Evolutionary conservation across 306 rosid species (phyloP), one percentile per base, ranked within the genome.

Genomic region (Mucuna pruriens): DNA sequence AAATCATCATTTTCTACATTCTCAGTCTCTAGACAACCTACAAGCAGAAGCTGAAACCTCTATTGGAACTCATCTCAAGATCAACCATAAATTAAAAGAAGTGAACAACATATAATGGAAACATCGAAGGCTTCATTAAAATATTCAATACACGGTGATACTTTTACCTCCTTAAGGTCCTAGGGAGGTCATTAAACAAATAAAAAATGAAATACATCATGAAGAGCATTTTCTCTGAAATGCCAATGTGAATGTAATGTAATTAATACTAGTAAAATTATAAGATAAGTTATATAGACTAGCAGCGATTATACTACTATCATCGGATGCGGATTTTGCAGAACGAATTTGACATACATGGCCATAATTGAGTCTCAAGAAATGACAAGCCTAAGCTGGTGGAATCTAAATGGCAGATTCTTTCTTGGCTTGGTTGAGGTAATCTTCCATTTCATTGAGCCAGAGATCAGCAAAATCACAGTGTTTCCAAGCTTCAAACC

Each of bases 401-500:
- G 46, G 72, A 49, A 51, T 44, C 88, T 84, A 84, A 77, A 69
- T 52, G 33, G 69, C 42, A 80, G 46, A 58, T 62, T 76, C 86
- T 76, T 82, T 85, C 12, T 81, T 82, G 49, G 85, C 55, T 69
- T 83, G 85, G 48, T 79, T 85, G 20, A 48, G 23, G 73, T 87
- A 87, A 65, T 87, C 91, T 71, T 87, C 89, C 91, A 51, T 85
- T 39, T 90, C 94, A 36, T 87, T 82, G 38, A 90, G 72, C 94
- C 94, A 90, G 5, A 90, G 86, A 75, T 90, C 90, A 42, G 92
- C 94, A 84, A 90, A 90, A 36, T 90, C 91, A 71, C 94, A 90
- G 67, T 87, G 69, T 89, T 90, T 90, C 94, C 94, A 90, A 77
- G 94, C 90, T 12, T 89, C 94, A 54, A 90, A 90, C 94, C 94